Evolutionary conservation across 2,329 filamentous ascomycete genomes (phyloP), one percentile per base, ranked within the genome.

Genomic region (Sclerotinia borealis): DNA sequence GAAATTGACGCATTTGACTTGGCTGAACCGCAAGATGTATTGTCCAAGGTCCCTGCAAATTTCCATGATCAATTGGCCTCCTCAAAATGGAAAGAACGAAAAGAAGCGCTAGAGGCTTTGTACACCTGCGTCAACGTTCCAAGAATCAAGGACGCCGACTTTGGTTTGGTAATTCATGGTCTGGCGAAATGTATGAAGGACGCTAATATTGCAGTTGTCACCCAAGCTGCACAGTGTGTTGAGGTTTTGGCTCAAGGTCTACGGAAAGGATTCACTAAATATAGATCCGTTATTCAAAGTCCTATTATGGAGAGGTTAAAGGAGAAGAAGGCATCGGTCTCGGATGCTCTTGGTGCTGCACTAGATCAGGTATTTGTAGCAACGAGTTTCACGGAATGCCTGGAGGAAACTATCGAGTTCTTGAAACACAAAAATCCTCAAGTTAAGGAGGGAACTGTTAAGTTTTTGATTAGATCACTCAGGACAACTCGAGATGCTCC

Each of bases 171-270:
- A 69, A 86, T 91, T 63, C 85, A 91, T 65, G 88, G 86, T 4
- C 82, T 98, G 61, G 93, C 95, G 50, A 99, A 98, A 77, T 92
- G 86, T 71, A 99, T 99, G 95, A 99, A 99, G 77, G 96, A 99
- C 71, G 95, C 96, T 70, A 99, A 99, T 73, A 89, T 99, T 69
- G 89, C 91, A 6, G 95, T 98, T 55, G 95, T 97, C 25, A 95
- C 90, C 1, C 88, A 95, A 68, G 93, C 96, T 7, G 95, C 93
- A 3, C 93, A 96, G 71, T 96, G 93, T 76, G 89, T 97, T 39
- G 93, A 98, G 72, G 83, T 90, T 34, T 79, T 99, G 31, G 93
- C 93, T 51, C 95, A 91, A 72, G 95, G 95, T 55, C 75, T 99
- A 65, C 87, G 91, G 50, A 87, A 85, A 70, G 79, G 82, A 29